Evolutionary conservation across 768 basidiomycete species (phyloP), one percentile per base, ranked within the genome.

Genomic region (Suillus bovinus): DNA sequence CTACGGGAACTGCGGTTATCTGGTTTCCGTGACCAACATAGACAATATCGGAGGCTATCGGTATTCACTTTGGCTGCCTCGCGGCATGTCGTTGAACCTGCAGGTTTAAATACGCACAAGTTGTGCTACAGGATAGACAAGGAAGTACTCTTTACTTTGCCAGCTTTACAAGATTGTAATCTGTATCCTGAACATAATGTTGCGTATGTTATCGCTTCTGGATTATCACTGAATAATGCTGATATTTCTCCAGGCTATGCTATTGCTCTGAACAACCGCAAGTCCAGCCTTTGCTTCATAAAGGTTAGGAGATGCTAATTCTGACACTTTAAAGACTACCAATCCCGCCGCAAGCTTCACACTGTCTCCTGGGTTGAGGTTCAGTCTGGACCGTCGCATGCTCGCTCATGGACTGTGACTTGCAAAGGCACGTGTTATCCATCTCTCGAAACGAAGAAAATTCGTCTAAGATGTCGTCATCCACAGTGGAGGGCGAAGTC

Each of bases 401-500:
- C 75, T 13, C 66, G 76, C 34, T 60, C 68, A 24, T 90, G 87
- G 87, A 84, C 78, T 11, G 71, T 78, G n/a, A 70, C 79, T 24
- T 88, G 85, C 72, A 87, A 84, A 74, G 77, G 88, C 87, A 66
- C 67, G 83, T 60, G 50, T 3, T 22, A 42, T 24, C 17, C 17
- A 17, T 33, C 50, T 10, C 10, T 22, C 10, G 39, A 33, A 22
- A n/a, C 11, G 53, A 20, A 13, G 50, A 17, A n/a, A 55, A 11
- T 41, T 56, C 52, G 42, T 50, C 33, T 67, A 14, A 44, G 67
- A 34, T 50, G 42, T n/a, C 29, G 50, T 58, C 34, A 27, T 57
- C 13, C 63, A 24, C 42, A 88, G 87, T 87, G 44, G 66, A 72
- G 34, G 84, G 81, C 8, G 72, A 78, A 61, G 72, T 78, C 9